Evolutionary conservation across 495 filamentous ascomycete species (phyloP).

Genomic region (Acidiella bohemica): DNA sequence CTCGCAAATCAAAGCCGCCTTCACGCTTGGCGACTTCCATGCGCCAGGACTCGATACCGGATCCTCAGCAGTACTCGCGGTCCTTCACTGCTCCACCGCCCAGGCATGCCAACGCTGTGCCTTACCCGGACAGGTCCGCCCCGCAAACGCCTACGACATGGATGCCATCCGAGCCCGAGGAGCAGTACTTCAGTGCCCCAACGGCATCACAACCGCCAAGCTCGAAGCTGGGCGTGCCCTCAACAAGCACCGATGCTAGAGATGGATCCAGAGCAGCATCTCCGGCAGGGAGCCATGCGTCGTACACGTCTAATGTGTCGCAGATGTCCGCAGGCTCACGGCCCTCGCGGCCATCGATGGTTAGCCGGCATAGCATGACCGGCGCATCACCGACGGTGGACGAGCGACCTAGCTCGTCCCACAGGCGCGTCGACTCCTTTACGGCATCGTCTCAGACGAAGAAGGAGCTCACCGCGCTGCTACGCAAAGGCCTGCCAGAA

Average conservation of each 20-base stretch:
- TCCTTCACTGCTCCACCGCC: background rate
- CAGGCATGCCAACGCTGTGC: slow-evolving; percentile 2
- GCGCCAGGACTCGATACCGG: slow-evolving; percentile 12
- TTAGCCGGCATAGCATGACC: slow-evolving; percentile 11
- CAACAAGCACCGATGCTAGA: slow-evolving; percentile 2
- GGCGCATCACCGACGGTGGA: slow-evolving; percentile 1
- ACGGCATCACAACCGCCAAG: background rate
- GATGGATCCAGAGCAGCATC: slow-evolving; percentile 1
- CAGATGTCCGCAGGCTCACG: too few relatives aligned
- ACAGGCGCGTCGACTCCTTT: background rate
- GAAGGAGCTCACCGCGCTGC: slow-evolving; percentile 13
- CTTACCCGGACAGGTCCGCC: slow-evolving; percentile 14
- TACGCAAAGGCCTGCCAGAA: slow-evolving; percentile 29
- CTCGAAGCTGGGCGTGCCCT: background rate
- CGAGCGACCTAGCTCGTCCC: background rate
- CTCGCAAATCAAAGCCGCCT: slow-evolving; percentile 9
- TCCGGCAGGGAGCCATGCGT: slow-evolving; percentile 4
- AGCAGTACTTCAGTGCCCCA: slow-evolving; percentile 15
- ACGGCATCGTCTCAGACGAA: slow-evolving; percentile 12
- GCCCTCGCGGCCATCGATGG: slow-evolving; percentile 5
- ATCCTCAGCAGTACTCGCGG: background rate
- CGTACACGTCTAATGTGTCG: background rate
- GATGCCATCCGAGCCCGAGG: slow-evolving; percentile 14
- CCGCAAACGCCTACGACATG: slow-evolving; percentile 2
- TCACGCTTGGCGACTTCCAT: slow-evolving; percentile 13